Evolutionary conservation across 208 protist species (phyloP).

Genomic region (Borovskyia barvae): DNA sequence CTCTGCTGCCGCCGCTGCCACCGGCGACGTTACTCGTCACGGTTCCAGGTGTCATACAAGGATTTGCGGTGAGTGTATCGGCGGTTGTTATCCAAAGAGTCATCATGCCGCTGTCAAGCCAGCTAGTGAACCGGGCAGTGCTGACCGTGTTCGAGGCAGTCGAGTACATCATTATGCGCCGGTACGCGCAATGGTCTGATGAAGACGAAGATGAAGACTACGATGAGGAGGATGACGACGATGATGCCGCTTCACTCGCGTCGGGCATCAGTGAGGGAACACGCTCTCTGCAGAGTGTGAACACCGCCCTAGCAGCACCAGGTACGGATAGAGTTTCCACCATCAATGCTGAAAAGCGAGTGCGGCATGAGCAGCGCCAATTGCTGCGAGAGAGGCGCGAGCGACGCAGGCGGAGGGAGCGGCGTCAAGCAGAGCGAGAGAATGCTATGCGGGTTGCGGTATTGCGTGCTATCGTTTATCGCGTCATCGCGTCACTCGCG

Average conservation of each 20-base stretch:
- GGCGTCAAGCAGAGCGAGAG: slow-evolving; percentile 24
- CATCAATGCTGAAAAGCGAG: slow-evolving; percentile 14
- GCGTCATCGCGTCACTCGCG: slow-evolving; percentile 49
- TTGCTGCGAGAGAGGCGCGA: slow-evolving; percentile 13
- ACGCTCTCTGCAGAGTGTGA: slow-evolving; percentile 4
- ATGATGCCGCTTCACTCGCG: slow-evolving; percentile 11
- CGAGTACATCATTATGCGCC: slow-evolving; percentile 78
- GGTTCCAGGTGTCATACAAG: slow-evolving; percentile 27
- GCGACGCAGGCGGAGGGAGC: slow-evolving; percentile 12
- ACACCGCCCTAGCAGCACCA: neutral
- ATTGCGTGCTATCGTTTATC: slow-evolving; percentile 78
- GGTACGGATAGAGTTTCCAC: neutral
- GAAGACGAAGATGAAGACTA: slow-evolving; percentile 29
- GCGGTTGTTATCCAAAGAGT: slow-evolving; percentile 46
- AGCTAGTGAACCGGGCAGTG: slow-evolving; percentile 59
- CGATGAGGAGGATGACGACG: slow-evolving; percentile 3
- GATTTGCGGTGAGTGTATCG: slow-evolving; percentile 26
- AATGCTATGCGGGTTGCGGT: slow-evolving; percentile 34
- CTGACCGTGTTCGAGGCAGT: slow-evolving; percentile 59
- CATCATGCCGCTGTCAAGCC: slow-evolving; percentile 47
- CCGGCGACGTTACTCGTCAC: slow-evolving; percentile 32
- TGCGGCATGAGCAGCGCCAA: slow-evolving; percentile 14
- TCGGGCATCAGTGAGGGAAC: slow-evolving; percentile 10
- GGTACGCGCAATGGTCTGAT: slow-evolving; percentile 52
- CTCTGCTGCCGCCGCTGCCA: neutral